These are phyloP conservation scores for Ramaria rubella DNA, from an alignment of 768 basidiomycete species.

Conservation along the genomic window DNA sequence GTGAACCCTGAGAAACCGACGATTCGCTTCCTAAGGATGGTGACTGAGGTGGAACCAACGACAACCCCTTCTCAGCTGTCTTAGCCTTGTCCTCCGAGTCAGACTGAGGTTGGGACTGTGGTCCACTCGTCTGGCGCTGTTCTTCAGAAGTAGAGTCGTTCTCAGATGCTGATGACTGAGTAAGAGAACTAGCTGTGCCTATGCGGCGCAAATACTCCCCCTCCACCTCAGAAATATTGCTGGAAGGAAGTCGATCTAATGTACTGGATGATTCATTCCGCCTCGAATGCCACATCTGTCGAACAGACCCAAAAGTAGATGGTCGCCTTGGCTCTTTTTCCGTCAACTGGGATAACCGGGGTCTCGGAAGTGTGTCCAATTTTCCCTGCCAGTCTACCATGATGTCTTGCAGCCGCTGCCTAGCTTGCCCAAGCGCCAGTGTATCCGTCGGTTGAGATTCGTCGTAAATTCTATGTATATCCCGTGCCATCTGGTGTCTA, in stretches of 20 bases:
- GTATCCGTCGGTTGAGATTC: constrained; percentile 80
- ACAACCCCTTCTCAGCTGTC: neutral
- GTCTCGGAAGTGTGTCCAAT: constrained; percentile 78
- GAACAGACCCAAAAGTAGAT: constrained; percentile 63
- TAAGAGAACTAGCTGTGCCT: constrained; percentile 21
- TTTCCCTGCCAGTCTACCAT: constrained; percentile 97
- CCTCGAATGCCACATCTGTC: constrained; percentile 60
- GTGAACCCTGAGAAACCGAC: neutral
- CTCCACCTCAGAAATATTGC: constrained; percentile 69
- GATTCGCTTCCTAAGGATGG: neutral
- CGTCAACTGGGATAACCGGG: constrained; percentile 41
- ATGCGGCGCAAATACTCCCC: constrained; percentile 44
- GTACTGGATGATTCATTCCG: constrained; percentile 48
- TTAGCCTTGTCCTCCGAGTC: neutral
- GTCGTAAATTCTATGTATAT: constrained; percentile 76
- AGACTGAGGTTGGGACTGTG: neutral
- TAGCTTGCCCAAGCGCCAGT: constrained; percentile 77
- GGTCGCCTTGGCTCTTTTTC: constrained; percentile 47
- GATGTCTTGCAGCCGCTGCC: constrained; percentile 83
- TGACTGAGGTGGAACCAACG: neutral
- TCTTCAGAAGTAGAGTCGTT: constrained; percentile 53
- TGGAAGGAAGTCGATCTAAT: constrained; percentile 53
- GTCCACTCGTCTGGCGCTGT: neutral
- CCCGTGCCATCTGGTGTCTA: constrained; percentile 56
- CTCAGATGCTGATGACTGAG: constrained; percentile 35